Evolutionary conservation across 2,329 filamentous ascomycete species (phyloP), one percentile per base, ranked within the genome.

Genomic region (Exophiala spinifera): DNA sequence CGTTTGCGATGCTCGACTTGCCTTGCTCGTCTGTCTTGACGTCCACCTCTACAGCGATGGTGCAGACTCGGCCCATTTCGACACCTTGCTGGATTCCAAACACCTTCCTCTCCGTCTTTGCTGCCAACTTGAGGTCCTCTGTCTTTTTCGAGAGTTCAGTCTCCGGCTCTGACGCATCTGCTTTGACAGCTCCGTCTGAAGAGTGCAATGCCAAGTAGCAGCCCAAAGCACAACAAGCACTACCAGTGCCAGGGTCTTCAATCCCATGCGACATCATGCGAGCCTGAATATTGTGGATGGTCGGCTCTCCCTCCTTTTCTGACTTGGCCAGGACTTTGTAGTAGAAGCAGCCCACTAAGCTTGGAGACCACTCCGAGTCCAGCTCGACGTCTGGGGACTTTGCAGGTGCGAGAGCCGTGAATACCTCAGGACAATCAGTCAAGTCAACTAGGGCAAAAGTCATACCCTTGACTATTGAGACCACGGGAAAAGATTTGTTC

Each of bases 391-490:
- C 63, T 1, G 66, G 66, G 1, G 65, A 60, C 50, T 66, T 63
- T 11, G 56, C 63, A 1, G 59, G 51, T 49, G 61, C 59, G 10
- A 69, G 55, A 14, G 55, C 51, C 6, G 57, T 58, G 36, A 66
- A 58, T 19, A 66, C 51, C 6, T 62, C 61, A 1, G 63, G 64
- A 36, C 62, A 60, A 7, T 61, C 62, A 1, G 66, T 66, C 44
- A 70, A 56, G 36, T 67, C 65, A 23, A 71, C 61, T 1, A 70
- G 63, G 10, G 64, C 64, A 55, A 68, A 70, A 1, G 81, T 82
- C 84, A 91, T 87, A 45, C 88, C 88, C 42, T 82, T 82, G 33
- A 90, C 87, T 43, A 91, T 81, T 60, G 80, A 84, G 52, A 84
- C 77, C 15, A 82, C 64, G 13, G 79, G 77, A 7, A 78, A 74